Evolutionary conservation across 768 basidiomycete species (phyloP).

Genomic region (Exidia glandulosa): DNA sequence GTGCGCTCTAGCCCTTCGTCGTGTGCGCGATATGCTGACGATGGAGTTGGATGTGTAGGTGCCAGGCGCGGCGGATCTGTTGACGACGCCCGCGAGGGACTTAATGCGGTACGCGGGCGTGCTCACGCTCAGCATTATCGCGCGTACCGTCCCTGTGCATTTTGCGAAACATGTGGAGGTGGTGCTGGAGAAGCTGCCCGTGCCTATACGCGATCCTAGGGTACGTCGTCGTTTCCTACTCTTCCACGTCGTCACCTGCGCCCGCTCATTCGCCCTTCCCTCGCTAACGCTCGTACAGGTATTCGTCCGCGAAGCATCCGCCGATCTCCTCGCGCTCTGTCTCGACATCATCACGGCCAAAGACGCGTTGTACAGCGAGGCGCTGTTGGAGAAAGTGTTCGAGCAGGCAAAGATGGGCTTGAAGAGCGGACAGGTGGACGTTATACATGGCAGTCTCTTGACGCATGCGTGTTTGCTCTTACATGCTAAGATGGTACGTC

Average conservation of each 20-base stretch:
- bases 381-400: slow-evolving; percentile 58
- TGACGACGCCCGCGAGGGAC: slow-evolving; percentile 52
- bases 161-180: slow-evolving; percentile 82
- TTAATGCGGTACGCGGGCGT: slow-evolving; percentile 87
- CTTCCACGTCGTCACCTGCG: too few species aligned
- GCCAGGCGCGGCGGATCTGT: not conserved
- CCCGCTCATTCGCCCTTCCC: not conserved
- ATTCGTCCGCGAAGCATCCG: slow-evolving; percentile 86
- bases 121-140: slow-evolving; percentile 86
- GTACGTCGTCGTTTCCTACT: too few species aligned
- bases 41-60: too few species aligned
- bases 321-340: slow-evolving; percentile 86
- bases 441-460: slow-evolving; percentile 85
- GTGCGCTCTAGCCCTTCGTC: too few species aligned
- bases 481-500: slow-evolving; percentile 84
- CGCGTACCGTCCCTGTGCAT: slow-evolving; percentile 74
- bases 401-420: slow-evolving; percentile 75
- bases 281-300: slow-evolving; percentile 8
- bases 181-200: slow-evolving; percentile 87
- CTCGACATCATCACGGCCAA: slow-evolving; percentile 74
- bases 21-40: too few species aligned
- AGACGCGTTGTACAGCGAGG: slow-evolving; percentile 12
- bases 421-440: slow-evolving; percentile 69
- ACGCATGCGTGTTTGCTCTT: slow-evolving; percentile 86
- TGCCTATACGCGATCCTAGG: slow-evolving; percentile 78